Evolutionary conservation across 495 filamentous ascomycete genomes (phyloP), one percentile per base, ranked within the genome.

Genomic region (Tuber brumale): DNA sequence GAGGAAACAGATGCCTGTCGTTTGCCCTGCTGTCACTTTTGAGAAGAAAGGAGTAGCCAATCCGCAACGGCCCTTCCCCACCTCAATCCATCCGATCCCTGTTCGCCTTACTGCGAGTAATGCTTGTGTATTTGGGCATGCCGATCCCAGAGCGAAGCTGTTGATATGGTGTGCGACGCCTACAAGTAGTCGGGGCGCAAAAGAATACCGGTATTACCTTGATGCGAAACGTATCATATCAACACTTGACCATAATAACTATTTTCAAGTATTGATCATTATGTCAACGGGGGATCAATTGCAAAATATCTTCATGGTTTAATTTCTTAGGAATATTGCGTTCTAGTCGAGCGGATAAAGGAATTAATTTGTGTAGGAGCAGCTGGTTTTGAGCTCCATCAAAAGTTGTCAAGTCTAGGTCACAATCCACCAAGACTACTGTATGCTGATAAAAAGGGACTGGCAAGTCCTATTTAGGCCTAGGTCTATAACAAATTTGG

Each of bases 1-100:
- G 57, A 12, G 1, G 3, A 12, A 18, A 12, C n/a, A 27, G 46
- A 80, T 79, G 70, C 76, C 70, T 79, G 78, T 76, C 70, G 73
- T 46, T 79, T 79, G 78, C 73, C 70, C 78, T 80, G 78, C 77
- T 80, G 78, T 80, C 78, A 80, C 77, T 79, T 80, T 79, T 76
- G 66, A 51, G 78, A 79, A 61, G 73, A 70, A 70, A 73, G 46
- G 76, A 79, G 75, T 77, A 79, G 46, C 78, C 77, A 79, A 80
- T 79, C 78, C 70, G 72, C 76, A 73, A 72, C 43, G 70, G 75
- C 70, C n/a, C 45, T 79, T 79, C 78, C 78, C 78, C 78, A 80
- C 76, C 70, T 70, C 77, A 69, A 76, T 70, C 72, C 27, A 7
- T 41, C n/a, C 23, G 39, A 80, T 73, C 78, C 78, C 71, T 80